Evolutionary conservation across 305 asterid species (phyloP), one percentile per base, ranked within the genome.

Genomic region (Plantago coronopus): DNA sequence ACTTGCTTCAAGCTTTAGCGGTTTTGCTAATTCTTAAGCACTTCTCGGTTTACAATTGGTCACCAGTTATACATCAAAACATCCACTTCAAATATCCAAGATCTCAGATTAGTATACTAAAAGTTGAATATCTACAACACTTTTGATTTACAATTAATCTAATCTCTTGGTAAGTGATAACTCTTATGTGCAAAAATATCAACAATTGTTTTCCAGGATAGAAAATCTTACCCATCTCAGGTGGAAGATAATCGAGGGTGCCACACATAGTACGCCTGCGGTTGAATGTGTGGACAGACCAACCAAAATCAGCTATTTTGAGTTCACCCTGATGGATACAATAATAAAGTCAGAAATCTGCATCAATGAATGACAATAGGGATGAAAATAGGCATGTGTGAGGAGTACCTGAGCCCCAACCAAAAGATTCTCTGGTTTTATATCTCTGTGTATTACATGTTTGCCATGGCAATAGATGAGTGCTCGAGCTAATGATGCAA

Each of bases 191-290:
- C 40, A 34, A 2, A 34, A 2, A 34, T 34, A 9, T 9, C 9
- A 34, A 7, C 40, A 34, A 62, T 27, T 22, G 16, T 58, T 14
- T 50, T 69, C 40, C 46, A 58, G 54, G 27, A 14, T 44, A 20
- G 48, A 59, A 27, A 37, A 49, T 48, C 82, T 53, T 83, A 91
- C 98, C 98, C 99, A 93, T 93, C 82, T 93, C 97, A 37, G 99
- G 99, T 44, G 99, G 96, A 62, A 93, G 87, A 75, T 93, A 89
- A 80, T 93, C 99, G 0, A 93, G 83, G 66, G 99, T 93, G 46
- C 99, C 99, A 53, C 97, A 93, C 97, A 93, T 89, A 59, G 99
- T 93, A 66, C 86, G 77, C 64, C 99, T 79, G 60, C 96, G 95
- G 63, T 78, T 87, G 71, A 89, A 89, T 17, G 97, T 89, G 69